phyloP scores from a whole-genome alignment of 305 asterid species.

The Solanum hybrid region DNA sequence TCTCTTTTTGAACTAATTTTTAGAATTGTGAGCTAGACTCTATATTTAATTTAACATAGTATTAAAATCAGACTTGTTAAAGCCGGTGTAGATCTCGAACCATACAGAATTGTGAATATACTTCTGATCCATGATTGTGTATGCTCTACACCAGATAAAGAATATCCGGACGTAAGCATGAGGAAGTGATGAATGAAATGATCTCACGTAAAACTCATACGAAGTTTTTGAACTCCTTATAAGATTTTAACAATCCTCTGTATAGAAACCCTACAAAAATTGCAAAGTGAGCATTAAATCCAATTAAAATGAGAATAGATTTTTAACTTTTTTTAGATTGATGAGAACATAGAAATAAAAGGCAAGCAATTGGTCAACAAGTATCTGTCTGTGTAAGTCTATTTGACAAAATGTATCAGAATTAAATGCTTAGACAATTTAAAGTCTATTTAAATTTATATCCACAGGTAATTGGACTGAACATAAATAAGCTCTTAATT shows the following conservation, averaged over 20 bases:
- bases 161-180: neutral
- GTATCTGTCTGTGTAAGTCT: neutral
- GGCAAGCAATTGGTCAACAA: neutral
- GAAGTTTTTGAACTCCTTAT: neutral
- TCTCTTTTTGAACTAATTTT: neutral
- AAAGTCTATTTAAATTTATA: neutral
- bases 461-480: neutral
- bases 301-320: neutral
- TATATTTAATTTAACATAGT: neutral
- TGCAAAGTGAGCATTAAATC: neutral
- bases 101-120: neutral
- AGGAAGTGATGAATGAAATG: neutral
- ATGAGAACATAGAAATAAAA: neutral
- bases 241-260: accelerated
- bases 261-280: neutral
- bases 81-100: neutral
- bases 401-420: neutral
- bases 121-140: neutral
- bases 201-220: neutral
- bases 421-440: neutral
- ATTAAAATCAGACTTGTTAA: neutral
- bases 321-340: neutral
- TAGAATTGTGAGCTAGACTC: neutral
- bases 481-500: neutral
- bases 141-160: neutral